Percentiles rank a stretch among this genome's conserved stretches.
These are phyloP conservation scores for Byssoonygena ceratinophila DNA, from an alignment of 2,329 filamentous ascomycete genomes.

Conservation along the genomic window DNA sequence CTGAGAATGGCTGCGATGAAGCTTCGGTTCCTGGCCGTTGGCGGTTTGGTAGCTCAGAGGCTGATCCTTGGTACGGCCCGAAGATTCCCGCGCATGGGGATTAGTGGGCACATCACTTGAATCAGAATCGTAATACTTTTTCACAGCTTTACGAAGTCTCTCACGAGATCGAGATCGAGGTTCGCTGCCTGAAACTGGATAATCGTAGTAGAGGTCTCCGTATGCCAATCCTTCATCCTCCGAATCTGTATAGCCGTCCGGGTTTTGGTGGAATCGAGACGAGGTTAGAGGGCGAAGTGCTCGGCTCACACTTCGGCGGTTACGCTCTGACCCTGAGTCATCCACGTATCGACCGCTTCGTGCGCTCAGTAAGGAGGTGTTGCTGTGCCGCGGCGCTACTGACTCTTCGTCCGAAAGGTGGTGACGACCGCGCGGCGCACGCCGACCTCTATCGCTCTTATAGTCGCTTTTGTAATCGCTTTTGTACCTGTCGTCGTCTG, in stretches of 20 bases:
- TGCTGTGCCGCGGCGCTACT: constrained; percentile 7
- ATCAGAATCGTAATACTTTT: constrained; percentile 9
- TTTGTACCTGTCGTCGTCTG: constrained; percentile 5
- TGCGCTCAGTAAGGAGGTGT: background rate
- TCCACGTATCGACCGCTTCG: constrained; percentile 7
- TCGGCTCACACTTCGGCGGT: constrained; percentile 9
- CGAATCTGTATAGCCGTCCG: constrained; percentile 12
- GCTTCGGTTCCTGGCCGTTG: background rate
- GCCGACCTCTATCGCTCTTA: constrained; percentile 16
- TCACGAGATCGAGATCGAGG: constrained; percentile 5
- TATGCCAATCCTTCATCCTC: constrained; percentile 31
- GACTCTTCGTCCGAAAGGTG: constrained; percentile 24
- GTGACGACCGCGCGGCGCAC: constrained; percentile 14
- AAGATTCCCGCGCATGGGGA: constrained; percentile 1
- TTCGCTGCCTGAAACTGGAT: constrained; percentile 6
- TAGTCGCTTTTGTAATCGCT: background rate
- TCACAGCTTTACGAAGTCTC: constrained; percentile 6
- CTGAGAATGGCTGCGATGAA: constrained; percentile 1
- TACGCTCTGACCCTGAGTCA: constrained; percentile 22
- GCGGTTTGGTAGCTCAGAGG: background rate
- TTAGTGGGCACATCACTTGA: constrained; percentile 11
- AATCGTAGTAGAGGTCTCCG: constrained; percentile 22
- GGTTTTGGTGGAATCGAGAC: constrained; percentile 14
- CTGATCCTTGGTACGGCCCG: constrained; percentile 12
- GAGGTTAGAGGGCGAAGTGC: background rate